Base-by-base conservation (phyloP, 805 yeast species). In the Yarrowia sp. region DNA sequence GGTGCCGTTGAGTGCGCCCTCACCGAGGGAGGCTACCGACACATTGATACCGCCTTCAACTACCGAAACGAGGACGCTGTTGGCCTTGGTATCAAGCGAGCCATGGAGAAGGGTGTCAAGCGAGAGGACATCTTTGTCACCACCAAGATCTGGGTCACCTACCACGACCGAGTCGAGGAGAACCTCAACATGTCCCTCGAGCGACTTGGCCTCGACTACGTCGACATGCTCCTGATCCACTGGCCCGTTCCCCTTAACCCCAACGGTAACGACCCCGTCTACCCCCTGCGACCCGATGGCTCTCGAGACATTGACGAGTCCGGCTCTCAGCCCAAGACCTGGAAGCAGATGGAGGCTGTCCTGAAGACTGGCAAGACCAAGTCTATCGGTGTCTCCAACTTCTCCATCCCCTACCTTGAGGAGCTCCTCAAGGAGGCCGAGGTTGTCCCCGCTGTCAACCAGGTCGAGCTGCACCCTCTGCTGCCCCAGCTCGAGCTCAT, bases 351-450 rank as follows among this genome's bases (percentile, higher is more conserved):
- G 85, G 91, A 90, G 79, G 79, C 84, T 72, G 78, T 89, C 64
- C 81, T 85, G 59, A 79, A 79, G 38, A 67, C 67, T n/a, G 71
- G 71, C 16, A 73, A 85, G 75, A 82, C 85, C 36, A 85, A 82
- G 73, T 85, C 92, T 32, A 84, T 91, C 76, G 97, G 97, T 72
- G 90, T 91, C 50, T 88, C 93, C 45, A 91, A 91, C 79, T 86
- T 87, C 76, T 83, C 90, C 19, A 78, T 84, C 36, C 82, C 80
- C 68, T 83, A 85, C 72, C 75, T 89, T 71, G 79, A 83, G 70
- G 82, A 78, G 64, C 79, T 90, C 70, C 80, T 89, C 66, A 70
- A 69, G 52, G 80, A 79, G 53, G 84, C 83, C 67, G 84, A 79
- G 46, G 76, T 85, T 63, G 83, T 82, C 41, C 97, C 97, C 7